Base-by-base conservation (phyloP, 805 yeast genomes). In the Pichia exigua region DNA sequence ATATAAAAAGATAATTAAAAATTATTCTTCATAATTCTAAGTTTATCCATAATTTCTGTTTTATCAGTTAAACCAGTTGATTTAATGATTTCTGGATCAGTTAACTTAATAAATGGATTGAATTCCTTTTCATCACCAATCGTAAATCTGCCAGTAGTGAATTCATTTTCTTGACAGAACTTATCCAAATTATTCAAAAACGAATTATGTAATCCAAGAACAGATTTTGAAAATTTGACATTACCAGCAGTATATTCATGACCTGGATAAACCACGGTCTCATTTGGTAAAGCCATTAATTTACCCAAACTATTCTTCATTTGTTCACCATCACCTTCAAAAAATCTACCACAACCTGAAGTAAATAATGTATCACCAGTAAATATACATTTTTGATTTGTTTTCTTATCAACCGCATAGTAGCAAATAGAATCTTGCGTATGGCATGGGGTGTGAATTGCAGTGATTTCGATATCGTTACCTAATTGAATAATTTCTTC, bases 351-450 rank as follows among this genome's bases (percentile, higher is more conserved):
- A 65, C 97, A 91, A 2, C 99, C 99, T 43, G 92, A 87, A 44
- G 79, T 86, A 70, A 94, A 94, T 43, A 94, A 73, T 0, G 99
- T 94, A 68, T 94, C 99, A 13, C 99, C 99, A 0, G 97, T 88
- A 70, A 94, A 89, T 2, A 94, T 90, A 4, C 85, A 90, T 56
- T 73, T 74, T 58, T 89, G 80, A 35, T 74, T 76, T 0, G 90
- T 79, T 38, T 66, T 64, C n/a, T 65, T 59, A 64, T 92, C 98
- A 45, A 72, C 72, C 0, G 79, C 89, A 60, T 68, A 85, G 68
- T 89, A 94, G 64, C 98, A 92, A 54, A 94, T 87, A 3, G 96
- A 88, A 68, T 94, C 99, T 68, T 86, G 94, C 0, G 99, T 94
- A 67, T 94, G 99, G 65, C 99, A 94, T 4, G 99, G 99, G 0